Conservation (phyloP, 106 monocot species). For the Apostasia shenzhenica region DNA sequence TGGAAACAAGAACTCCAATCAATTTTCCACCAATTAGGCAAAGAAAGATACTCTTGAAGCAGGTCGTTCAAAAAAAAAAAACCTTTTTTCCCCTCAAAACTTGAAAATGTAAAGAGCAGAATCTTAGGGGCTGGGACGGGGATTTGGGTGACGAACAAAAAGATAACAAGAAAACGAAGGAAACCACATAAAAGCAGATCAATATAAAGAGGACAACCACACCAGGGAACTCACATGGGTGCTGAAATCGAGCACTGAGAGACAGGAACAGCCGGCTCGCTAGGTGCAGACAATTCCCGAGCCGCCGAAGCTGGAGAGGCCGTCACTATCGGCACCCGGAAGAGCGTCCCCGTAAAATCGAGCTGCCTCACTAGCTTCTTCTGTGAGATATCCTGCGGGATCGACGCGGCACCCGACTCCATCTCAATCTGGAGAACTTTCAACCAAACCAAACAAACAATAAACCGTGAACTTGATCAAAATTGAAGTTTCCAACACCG, state of each 20-base stretch:
- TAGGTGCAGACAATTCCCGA: background rate
- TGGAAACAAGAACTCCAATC: too few species aligned
- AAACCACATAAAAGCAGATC: background rate
- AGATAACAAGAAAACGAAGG: background rate
- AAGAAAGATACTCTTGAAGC: too few species aligned
- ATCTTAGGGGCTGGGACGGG: too few species aligned
- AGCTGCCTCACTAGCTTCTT: conserved; percentile 7
- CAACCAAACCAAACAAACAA: background rate
- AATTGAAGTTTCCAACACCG: background rate
- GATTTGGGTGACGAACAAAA: background rate
- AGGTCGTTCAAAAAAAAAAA: too few species aligned
- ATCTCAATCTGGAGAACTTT: background rate
- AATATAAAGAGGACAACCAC: background rate
- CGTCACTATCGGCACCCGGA: background rate
- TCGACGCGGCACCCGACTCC: background rate
- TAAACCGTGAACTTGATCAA: background rate
- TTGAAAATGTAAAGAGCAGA: too few species aligned
- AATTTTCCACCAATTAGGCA: too few species aligned
- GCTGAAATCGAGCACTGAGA: background rate
- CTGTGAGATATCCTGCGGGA: background rate
- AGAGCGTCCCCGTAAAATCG: background rate
- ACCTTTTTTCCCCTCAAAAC: too few species aligned
- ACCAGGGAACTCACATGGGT: background rate
- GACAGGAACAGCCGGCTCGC: background rate
- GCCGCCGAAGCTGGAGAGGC: background rate